Evolutionary conservation across 768 basidiomycete species (phyloP).

Genomic region (Termitomyces sp.): DNA sequence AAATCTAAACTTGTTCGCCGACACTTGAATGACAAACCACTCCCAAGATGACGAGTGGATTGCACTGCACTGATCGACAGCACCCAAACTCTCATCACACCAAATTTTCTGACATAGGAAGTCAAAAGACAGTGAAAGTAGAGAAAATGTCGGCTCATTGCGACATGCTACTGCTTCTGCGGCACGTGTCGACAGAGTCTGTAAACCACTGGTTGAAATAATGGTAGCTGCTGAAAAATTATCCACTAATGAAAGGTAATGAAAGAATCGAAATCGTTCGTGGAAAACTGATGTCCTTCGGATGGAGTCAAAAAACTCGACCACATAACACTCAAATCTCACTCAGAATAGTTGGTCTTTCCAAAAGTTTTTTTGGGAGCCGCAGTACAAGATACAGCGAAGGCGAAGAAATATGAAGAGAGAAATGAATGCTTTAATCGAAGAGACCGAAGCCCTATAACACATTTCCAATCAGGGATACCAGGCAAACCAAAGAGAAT

Average conservation of each 20-base stretch:
- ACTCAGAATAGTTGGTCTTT: constrained; percentile 5
- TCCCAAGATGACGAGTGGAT: too few relatives aligned
- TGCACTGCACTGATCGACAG: background rate
- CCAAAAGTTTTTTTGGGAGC: constrained; percentile 9
- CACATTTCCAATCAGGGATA: background rate
- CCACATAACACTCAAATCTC: background rate
- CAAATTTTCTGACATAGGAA: background rate
- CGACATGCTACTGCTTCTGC: too few relatives aligned
- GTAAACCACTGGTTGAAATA: too few relatives aligned
- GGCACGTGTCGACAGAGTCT: too few relatives aligned
- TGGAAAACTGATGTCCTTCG: too few relatives aligned
- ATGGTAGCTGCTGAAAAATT: too few relatives aligned
- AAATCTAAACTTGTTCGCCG: background rate
- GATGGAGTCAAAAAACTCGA: too few relatives aligned
- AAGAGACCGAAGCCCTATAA: constrained; percentile 91
- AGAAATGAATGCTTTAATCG: constrained; percentile 52
- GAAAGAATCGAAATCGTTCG: too few relatives aligned
- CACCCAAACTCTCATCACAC: background rate
- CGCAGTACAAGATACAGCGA: constrained; percentile 14
- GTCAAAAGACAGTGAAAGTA: background rate
- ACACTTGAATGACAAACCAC: too few relatives aligned
- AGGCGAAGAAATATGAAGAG: constrained; percentile 5
- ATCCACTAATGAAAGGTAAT: too few relatives aligned
- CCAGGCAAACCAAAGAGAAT: background rate
- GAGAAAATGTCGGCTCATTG: background rate